Conservation (phyloP, 2,329 filamentous ascomycete genomes). For the Lasiodiplodia sp. region DNA sequence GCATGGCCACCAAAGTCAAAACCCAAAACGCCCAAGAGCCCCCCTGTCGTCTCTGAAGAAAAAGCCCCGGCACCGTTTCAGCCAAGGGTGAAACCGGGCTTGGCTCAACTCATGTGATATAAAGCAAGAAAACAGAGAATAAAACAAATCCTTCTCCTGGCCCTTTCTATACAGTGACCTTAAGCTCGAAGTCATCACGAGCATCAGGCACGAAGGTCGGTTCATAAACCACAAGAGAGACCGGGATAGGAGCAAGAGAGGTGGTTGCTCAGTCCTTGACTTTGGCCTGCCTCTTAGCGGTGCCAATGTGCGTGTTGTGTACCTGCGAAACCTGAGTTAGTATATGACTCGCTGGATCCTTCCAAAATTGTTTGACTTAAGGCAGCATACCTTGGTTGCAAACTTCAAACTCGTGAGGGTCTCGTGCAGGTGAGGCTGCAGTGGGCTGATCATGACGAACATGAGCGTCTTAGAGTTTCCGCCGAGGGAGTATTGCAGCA, state of each 20-base stretch:
- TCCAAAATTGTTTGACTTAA: background rate
- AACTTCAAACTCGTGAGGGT: constrained; percentile 95
- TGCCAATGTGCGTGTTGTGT: constrained; percentile 90
- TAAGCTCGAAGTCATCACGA: constrained; percentile 17
- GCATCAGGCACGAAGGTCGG: constrained; percentile 4
- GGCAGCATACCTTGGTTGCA: constrained; percentile 78
- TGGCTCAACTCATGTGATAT: background rate
- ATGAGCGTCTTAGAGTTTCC: constrained; percentile 98
- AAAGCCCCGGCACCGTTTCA: background rate
- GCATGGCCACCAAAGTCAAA: background rate
- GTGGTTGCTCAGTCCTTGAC: constrained; percentile 49
- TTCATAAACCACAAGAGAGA: background rate
- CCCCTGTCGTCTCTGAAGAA: background rate
- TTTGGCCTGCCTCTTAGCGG: constrained; percentile 78
- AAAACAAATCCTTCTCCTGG: background rate
- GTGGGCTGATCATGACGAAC: constrained; percentile 97
- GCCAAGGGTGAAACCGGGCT: background rate
- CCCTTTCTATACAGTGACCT: constrained; percentile 19
- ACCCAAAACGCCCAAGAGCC: background rate
- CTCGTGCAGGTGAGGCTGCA: constrained; percentile 90
- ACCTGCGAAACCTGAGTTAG: constrained; percentile 57
- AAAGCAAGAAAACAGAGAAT: constrained; percentile 20
- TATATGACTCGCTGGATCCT: background rate
- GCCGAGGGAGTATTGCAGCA: constrained; percentile 92
- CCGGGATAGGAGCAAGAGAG: background rate